Evolutionary conservation across 805 yeast genomes (phyloP).

Genomic region (Candida bentonensis): DNA sequence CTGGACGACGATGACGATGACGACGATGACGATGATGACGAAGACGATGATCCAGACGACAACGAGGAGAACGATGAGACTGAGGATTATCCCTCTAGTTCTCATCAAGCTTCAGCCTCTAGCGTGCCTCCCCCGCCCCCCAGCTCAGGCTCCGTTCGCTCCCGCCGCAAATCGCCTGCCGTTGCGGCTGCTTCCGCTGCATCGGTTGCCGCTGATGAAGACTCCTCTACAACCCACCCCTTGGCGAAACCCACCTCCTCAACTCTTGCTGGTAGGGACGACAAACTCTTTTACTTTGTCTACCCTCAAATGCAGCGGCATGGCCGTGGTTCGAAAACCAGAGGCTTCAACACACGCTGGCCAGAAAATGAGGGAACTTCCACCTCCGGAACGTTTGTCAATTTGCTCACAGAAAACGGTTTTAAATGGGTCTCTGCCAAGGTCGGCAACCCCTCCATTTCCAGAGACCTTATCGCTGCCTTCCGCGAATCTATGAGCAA

Average conservation of each 20-base stretch:
- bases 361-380: not conserved
- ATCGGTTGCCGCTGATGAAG: too few species aligned
- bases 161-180: too few species aligned
- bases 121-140: too few species aligned
- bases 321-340: too few species aligned
- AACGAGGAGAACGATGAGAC: constrained; percentile 6
- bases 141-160: too few species aligned
- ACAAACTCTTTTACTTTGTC: not conserved
- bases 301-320: too few species aligned
- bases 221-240: too few species aligned
- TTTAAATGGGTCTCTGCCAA: not conserved
- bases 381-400: not conserved
- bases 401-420: not conserved
- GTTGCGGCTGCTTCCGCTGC: too few species aligned
- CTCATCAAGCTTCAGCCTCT: too few species aligned
- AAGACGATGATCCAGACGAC: constrained; percentile 1
- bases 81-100: too few species aligned
- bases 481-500: not conserved
- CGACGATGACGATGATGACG: constrained; percentile 1
- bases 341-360: not conserved
- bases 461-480: not conserved
- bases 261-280: not conserved
- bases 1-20: constrained; percentile 5
- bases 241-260: too few species aligned
- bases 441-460: not conserved